Evolutionary conservation across 176 grass and related monocot genomes (phyloP).

Genomic region (Saccharum spontaneum): DNA sequence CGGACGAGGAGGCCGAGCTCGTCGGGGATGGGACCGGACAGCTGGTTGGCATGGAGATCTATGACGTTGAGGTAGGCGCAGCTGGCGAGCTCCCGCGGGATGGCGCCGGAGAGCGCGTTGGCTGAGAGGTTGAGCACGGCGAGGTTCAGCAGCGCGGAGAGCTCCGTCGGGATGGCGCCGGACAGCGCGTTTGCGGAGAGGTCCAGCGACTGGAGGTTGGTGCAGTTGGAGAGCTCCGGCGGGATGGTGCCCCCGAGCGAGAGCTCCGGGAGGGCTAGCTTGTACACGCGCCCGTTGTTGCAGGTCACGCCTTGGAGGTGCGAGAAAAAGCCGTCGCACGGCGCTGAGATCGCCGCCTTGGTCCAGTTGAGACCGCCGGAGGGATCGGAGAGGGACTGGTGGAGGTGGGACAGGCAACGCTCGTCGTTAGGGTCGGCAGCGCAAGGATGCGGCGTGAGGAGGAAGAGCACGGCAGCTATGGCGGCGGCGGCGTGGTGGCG

Average conservation of each 20-base stretch:
- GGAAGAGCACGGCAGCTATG: conserved; percentile 8
- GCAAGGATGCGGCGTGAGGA: neutral
- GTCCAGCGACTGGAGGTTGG: conserved; percentile 81
- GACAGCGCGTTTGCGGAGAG: conserved; percentile 66
- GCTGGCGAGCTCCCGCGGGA: conserved; percentile 57
- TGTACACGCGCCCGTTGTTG: conserved; percentile 84
- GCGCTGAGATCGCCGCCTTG: conserved; percentile 37
- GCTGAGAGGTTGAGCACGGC: conserved; percentile 80
- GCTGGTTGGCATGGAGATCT: conserved; percentile 71
- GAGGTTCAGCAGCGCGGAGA: conserved; percentile 69
- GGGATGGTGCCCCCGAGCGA: conserved; percentile 55
- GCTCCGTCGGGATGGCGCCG: conserved; percentile 44
- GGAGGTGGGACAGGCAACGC: conserved; percentile 57
- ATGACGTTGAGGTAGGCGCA: conserved; percentile 88
- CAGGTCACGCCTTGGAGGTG: conserved; percentile 67
- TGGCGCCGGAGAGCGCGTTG: conserved; percentile 54
- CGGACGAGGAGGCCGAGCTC: conserved; percentile 64
- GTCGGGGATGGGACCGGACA: conserved; percentile 69
- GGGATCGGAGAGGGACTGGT: conserved; percentile 42
- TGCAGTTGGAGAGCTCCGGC: conserved; percentile 71
- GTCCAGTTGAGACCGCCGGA: conserved; percentile 60
- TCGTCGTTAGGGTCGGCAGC: conserved; percentile 55
- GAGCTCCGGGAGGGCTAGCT: conserved; percentile 53
- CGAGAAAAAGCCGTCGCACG: conserved; percentile 69
- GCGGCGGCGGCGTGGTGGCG: conserved; percentile 8